These are phyloP conservation scores for Glycyrrhiza uralensis DNA, from an alignment of 306 rosid species.

Conservation along the genomic window DNA sequence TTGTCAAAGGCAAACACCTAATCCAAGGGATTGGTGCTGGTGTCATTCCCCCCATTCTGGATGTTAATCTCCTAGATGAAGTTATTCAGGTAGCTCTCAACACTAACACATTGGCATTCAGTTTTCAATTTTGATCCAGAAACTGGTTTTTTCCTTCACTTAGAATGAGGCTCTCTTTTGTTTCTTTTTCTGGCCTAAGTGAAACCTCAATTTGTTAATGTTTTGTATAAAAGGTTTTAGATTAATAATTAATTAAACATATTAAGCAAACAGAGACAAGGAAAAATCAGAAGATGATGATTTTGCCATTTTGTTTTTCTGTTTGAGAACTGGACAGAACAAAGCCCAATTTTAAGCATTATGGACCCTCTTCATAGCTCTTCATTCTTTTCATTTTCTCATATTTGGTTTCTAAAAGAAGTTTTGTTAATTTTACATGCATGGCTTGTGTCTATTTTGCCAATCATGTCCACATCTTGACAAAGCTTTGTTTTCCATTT, in stretches of 20 bases:
- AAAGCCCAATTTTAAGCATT: neutral
- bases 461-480: neutral
- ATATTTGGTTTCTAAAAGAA: neutral
- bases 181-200: neutral
- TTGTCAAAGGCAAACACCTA: slow-evolving; percentile 57
- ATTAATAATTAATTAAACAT: neutral
- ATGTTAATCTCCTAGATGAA: slow-evolving; percentile 59
- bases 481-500: neutral
- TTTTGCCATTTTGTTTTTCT: neutral
- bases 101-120: neutral
- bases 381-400: neutral
- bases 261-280: neutral
- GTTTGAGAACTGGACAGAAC: neutral
- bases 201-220: neutral
- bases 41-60: slow-evolving; percentile 49
- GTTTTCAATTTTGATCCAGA: slow-evolving; percentile 18
- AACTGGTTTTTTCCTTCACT: neutral
- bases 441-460: neutral
- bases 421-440: neutral
- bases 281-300: neutral
- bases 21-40: slow-evolving; percentile 85
- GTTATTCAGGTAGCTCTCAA: slow-evolving; percentile 51
- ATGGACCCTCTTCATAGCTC: neutral
- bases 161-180: neutral
- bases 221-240: neutral